Conservation (phyloP, 75 land plant species). For the Selaginella tamariscina region DNA sequence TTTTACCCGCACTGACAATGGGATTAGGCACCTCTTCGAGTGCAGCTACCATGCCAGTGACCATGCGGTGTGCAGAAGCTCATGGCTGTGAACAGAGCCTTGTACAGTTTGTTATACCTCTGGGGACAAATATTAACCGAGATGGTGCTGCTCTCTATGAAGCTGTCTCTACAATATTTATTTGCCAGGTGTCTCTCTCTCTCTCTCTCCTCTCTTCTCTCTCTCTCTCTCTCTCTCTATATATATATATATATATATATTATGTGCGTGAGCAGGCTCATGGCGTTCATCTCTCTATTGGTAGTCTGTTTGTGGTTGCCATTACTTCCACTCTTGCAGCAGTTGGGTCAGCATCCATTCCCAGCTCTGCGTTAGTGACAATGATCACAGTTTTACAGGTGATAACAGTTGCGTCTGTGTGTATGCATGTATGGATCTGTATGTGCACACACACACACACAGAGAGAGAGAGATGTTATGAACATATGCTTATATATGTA, state of each 20-base stretch:
- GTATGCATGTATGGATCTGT: no score
- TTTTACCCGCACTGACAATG: conserved; percentile 26
- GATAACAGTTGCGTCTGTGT: no score
- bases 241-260: no score
- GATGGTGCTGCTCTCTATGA: conserved; percentile 34
- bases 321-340: conserved; percentile 28
- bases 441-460: no score
- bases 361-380: conserved; percentile 25
- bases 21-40: conserved; percentile 30
- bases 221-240: not conserved
- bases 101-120: conserved; percentile 29
- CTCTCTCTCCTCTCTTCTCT: not conserved
- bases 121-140: conserved; percentile 33
- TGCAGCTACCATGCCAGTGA: conserved; percentile 36
- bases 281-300: conserved; percentile 19
- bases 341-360: conserved; percentile 31
- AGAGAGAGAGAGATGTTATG: no score
- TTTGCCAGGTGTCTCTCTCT: conserved; percentile 21
- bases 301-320: conserved; percentile 24
- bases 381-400: conserved; percentile 30
- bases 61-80: conserved; percentile 27
- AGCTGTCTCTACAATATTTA: conserved; percentile 30
- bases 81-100: conserved; percentile 27
- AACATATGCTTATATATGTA: no score
- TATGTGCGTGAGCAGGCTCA: no score